Percentiles rank a stretch among this genome's conserved stretches.
These are phyloP conservation scores for Rhizophagus prolifer DNA, from an alignment of 192 early-diverging fungal species.

Conservation along the genomic window DNA sequence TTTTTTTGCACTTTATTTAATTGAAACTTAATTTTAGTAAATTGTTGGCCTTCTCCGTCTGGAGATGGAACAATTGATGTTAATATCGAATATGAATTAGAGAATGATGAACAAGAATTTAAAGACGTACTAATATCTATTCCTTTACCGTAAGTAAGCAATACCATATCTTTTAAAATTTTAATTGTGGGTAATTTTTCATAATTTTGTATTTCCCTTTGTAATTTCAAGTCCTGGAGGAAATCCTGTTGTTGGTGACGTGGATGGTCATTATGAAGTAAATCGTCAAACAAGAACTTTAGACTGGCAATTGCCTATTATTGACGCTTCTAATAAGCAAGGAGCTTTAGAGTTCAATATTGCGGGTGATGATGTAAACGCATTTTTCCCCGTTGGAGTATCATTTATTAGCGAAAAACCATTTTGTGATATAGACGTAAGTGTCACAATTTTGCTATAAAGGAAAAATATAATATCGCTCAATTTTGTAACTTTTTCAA, in stretches of 20 bases:
- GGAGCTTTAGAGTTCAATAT: constrained; percentile 88
- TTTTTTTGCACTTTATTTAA: constrained; percentile 2
- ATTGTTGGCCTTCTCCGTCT: constrained; percentile 95
- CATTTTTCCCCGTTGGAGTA: constrained; percentile 85
- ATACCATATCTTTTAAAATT: neutral
- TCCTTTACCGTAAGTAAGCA: constrained; percentile 74
- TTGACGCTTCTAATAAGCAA: constrained; percentile 72
- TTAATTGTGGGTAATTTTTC: neutral
- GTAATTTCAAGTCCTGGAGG: constrained; percentile 51
- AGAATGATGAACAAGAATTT: constrained; percentile 72
- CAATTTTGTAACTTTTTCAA: neutral
- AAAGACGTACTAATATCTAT: constrained; percentile 86
- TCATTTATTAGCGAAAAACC: constrained; percentile 70
- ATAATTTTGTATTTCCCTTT: neutral
- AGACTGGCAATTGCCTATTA: constrained; percentile 84
- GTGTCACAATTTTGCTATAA: constrained; percentile 23
- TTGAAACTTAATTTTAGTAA: constrained; percentile 58
- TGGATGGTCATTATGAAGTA: constrained; percentile 80
- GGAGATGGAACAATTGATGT: constrained; percentile 89
- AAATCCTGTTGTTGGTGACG: constrained; percentile 74
- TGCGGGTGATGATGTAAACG: constrained; percentile 69
- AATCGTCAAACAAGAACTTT: constrained; percentile 69
- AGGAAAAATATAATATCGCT: no score
- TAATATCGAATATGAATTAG: constrained; percentile 96
- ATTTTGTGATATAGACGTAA: constrained; percentile 75